A percentile compares a stretch with the other conserved stretches of the same genome.
These are phyloP conservation scores for Zygnema circumcarinatum DNA, from an alignment of 139 green algal species.

Conservation along the genomic window DNA sequence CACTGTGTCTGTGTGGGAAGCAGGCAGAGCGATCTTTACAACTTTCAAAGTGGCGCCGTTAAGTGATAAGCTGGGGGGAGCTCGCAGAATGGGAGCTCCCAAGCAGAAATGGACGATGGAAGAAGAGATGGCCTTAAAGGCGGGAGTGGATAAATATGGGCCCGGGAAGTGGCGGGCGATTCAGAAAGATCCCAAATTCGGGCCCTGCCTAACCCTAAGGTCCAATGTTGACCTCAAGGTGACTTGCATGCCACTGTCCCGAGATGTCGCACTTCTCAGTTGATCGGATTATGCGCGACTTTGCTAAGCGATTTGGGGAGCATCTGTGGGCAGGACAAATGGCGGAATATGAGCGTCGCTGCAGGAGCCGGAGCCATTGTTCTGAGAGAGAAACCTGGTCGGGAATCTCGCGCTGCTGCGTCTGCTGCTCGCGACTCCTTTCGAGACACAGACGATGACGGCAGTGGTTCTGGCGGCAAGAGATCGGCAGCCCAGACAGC, in stretches of 20 bases:
- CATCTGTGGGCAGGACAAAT: conserved; percentile 64
- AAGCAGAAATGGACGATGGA: conserved; percentile 73
- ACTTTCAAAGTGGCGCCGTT: no score
- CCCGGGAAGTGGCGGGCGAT: conserved; percentile 71
- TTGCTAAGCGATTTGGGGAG: neutral
- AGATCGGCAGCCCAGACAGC: neutral
- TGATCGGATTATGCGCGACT: no score
- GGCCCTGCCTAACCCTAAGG: conserved; percentile 54
- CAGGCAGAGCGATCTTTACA: no score
- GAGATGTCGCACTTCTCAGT: neutral
- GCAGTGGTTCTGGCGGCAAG: neutral
- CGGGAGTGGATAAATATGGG: conserved; percentile 72
- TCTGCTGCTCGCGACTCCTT: neutral
- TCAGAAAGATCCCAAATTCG: conserved; percentile 68
- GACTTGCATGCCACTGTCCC: no score
- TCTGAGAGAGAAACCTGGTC: neutral
- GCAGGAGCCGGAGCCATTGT: neutral
- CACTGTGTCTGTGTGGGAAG: neutral
- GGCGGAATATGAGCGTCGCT: conserved; percentile 65
- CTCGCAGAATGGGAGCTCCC: conserved; percentile 54
- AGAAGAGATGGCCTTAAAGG: conserved; percentile 68
- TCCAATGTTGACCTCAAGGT: conserved; percentile 76
- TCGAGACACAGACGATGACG: neutral
- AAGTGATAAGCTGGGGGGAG: no score
- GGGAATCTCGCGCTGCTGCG: neutral